These are phyloP conservation scores for Leersia perrieri DNA, from an alignment of 176 grass and related monocot species.

Conservation along the genomic window DNA sequence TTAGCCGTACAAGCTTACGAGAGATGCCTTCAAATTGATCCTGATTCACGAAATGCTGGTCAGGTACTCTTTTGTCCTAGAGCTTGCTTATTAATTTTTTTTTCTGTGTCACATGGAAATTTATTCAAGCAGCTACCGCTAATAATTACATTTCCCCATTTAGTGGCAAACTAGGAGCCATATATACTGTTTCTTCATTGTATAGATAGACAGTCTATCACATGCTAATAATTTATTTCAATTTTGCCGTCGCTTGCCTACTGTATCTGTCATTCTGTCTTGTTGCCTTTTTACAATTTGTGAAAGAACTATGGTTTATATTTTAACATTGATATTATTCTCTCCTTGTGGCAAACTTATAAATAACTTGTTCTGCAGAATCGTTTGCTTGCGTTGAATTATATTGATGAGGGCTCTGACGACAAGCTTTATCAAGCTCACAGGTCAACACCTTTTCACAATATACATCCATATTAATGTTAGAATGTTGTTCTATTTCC, in stretches of 20 bases:
- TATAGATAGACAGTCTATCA: neutral
- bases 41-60: constrained; percentile 97
- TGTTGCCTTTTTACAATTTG: neutral
- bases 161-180: neutral
- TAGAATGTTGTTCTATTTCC: neutral
- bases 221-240: neutral
- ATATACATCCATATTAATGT: constrained; percentile 10
- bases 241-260: neutral
- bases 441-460: constrained; percentile 55
- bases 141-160: neutral
- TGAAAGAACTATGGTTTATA: neutral
- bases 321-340: constrained; percentile 6
- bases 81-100: constrained; percentile 16
- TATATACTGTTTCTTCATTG: neutral
- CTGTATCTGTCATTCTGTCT: neutral
- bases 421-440: constrained; percentile 95
- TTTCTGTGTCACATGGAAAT: constrained; percentile 6
- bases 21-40: constrained; percentile 93
- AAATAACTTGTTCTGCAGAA: constrained; percentile 65
- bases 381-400: constrained; percentile 97
- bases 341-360: constrained; percentile 24
- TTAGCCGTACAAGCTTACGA: constrained; percentile 91
- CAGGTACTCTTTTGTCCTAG: constrained; percentile 55
- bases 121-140: neutral
- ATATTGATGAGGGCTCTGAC: constrained; percentile 85